These are phyloP conservation scores for Rhizodiscina lignyota DNA, from an alignment of 495 filamentous ascomycete genomes.

Conservation along the genomic window DNA sequence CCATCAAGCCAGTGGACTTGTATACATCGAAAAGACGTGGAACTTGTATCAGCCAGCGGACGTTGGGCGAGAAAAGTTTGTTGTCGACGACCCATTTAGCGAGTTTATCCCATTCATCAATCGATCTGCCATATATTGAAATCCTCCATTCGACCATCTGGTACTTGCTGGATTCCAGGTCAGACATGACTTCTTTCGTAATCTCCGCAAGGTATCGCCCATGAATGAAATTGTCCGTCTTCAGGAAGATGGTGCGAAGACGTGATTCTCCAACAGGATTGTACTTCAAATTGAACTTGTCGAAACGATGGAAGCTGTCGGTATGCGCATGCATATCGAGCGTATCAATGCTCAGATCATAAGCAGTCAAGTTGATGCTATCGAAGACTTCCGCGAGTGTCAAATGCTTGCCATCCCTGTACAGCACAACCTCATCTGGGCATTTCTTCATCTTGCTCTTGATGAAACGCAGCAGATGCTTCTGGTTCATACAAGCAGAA, in stretches of 20 bases:
- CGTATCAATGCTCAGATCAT: slow-evolving; percentile 96
- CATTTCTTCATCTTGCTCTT: slow-evolving; percentile 99
- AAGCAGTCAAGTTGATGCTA: slow-evolving; percentile 90
- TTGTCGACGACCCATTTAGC: slow-evolving; percentile 98
- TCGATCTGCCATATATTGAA: slow-evolving; percentile 79
- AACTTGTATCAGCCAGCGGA: slow-evolving; percentile 93
- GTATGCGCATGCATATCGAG: slow-evolving; percentile 98
- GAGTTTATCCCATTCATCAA: slow-evolving; percentile 95
- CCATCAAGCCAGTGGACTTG: slow-evolving; percentile 72
- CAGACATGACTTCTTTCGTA: slow-evolving; percentile 94
- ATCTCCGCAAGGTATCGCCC: slow-evolving; percentile 94
- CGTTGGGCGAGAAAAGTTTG: slow-evolving; percentile 91
- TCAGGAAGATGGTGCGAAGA: slow-evolving; percentile 87
- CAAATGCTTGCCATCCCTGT: slow-evolving; percentile 79
- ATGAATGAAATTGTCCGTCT: slow-evolving; percentile 95
- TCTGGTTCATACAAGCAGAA: slow-evolving; percentile 99
- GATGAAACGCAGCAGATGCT: slow-evolving; percentile 93
- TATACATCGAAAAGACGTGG: slow-evolving; percentile 93
- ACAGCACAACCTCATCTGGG: slow-evolving; percentile 84
- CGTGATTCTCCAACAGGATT: slow-evolving; percentile 95
- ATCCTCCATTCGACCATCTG: slow-evolving; percentile 99
- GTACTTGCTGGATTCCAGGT: slow-evolving; percentile 96
- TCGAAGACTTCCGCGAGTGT: slow-evolving; percentile 89
- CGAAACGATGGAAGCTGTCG: slow-evolving; percentile 95
- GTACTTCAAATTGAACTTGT: slow-evolving; percentile 99